Conservation (phyloP, 2,329 filamentous ascomycete species). For the Lachnellula arida region DNA sequence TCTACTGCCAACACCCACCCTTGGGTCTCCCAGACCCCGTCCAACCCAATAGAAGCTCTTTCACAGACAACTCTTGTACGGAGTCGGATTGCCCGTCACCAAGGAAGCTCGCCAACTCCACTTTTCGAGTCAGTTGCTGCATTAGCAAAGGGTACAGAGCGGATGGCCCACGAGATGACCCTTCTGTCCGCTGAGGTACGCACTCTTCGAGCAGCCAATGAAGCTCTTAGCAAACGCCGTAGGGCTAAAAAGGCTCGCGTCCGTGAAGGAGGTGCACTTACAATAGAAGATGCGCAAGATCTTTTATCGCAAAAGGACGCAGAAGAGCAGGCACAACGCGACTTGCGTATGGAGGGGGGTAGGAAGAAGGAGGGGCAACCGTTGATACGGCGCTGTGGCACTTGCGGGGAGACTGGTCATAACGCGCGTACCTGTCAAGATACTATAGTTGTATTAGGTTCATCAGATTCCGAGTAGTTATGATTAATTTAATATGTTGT, state of each 20-base stretch:
- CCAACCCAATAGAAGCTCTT: conserved; percentile 12
- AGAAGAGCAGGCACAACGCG: conserved; percentile 6
- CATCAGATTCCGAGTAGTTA: conserved; percentile 4
- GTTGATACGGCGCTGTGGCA: conserved; percentile 5
- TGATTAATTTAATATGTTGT: conserved; percentile 13
- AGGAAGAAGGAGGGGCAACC: conserved; percentile 1
- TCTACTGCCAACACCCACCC: conserved; percentile 2
- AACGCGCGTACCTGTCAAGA: conserved; percentile 13
- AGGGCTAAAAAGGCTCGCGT: conserved; percentile 18
- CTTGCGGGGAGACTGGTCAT: conserved; percentile 13
- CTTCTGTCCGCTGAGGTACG: conserved; percentile 6
- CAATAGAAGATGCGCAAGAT: conserved; percentile 11
- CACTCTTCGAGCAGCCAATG: conserved; percentile 12
- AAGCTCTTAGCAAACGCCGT: conserved; percentile 15
- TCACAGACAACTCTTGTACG: conserved; percentile 12
- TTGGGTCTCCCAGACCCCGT: conserved; percentile 19
- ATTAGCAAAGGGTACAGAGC: conserved; percentile 10
- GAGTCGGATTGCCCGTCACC: conserved; percentile 8
- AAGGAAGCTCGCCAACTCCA: neutral
- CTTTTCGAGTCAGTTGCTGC: conserved; percentile 7
- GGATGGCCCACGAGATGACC: conserved; percentile 8
- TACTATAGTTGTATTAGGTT: conserved; percentile 1
- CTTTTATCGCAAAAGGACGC: conserved; percentile 11
- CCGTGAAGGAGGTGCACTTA: conserved; percentile 14
- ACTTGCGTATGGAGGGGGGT: conserved; percentile 2